A percentile compares a stretch with the other conserved stretches of the same genome.
Evolutionary conservation across 148 eudicot species (phyloP).

Genomic region (Chenopodium berlandieri): DNA sequence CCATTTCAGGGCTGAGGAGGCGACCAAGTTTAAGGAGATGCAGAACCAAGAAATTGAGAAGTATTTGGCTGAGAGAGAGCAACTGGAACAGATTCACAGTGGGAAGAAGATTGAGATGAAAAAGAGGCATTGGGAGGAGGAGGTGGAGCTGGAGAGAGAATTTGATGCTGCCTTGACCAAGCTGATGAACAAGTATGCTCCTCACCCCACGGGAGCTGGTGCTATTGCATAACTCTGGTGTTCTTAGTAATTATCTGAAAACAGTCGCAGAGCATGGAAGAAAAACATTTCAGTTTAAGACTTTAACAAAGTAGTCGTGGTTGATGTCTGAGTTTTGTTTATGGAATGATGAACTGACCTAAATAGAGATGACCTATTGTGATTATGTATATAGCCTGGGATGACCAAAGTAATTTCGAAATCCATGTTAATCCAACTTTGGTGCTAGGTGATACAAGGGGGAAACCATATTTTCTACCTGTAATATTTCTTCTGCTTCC

Average conservation of each 20-base stretch:
- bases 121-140: slow-evolving; percentile 48
- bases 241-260: not conserved
- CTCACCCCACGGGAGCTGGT: slow-evolving; percentile 11
- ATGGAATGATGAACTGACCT: slow-evolving; percentile 5
- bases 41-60: slow-evolving; percentile 57
- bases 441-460: not conserved
- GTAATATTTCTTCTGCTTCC: not conserved
- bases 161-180: slow-evolving; percentile 34
- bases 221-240: not conserved
- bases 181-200: slow-evolving; percentile 55
- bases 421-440: not conserved
- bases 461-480: not conserved
- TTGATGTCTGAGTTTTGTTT: not conserved
- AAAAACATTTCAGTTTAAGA: not conserved
- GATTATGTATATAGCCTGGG: slow-evolving; percentile 17
- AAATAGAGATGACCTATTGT: not conserved
- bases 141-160: slow-evolving; percentile 47
- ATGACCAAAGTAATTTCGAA: not conserved
- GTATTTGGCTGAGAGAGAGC: slow-evolving; percentile 47
- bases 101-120: slow-evolving; percentile 46
- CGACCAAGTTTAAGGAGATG: slow-evolving; percentile 30
- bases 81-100: slow-evolving; percentile 37
- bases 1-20: slow-evolving; percentile 39
- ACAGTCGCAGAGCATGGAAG: not conserved
- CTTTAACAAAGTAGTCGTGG: not conserved